Evolutionary conservation across 768 basidiomycete species (phyloP).

Genomic region (Rubroboletus pulcherrimus): DNA sequence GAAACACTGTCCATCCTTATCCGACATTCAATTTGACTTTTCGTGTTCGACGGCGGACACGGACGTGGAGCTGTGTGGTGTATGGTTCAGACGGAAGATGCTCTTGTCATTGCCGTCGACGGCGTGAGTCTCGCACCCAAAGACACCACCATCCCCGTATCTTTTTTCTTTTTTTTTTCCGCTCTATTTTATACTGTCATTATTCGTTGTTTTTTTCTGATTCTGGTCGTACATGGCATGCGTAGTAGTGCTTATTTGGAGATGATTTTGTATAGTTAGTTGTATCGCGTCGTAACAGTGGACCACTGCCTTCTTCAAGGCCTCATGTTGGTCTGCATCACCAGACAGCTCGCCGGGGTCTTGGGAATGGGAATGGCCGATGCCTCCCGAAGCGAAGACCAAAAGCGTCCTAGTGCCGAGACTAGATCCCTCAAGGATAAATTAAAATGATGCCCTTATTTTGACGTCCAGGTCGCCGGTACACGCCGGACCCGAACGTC

Average conservation of each 20-base stretch:
- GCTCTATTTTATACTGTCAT: not conserved
- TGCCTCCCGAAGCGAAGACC: no score
- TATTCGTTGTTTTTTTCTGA: not conserved
- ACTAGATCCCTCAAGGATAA: no score
- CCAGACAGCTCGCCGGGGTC: no score
- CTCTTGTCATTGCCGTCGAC: not conserved
- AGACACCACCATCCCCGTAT: not conserved
- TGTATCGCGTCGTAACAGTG: not conserved
- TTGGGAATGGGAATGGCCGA: no score
- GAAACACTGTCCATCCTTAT: slow-evolving; percentile 23
- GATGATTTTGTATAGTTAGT: not conserved
- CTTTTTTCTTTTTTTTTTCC: no score
- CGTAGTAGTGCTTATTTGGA: not conserved
- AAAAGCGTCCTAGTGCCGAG: no score
- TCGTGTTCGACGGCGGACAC: slow-evolving; percentile 23
- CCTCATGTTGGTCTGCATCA: no score
- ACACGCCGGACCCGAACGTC: no score
- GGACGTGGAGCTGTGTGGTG: slow-evolving; percentile 29
- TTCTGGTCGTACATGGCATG: not conserved
- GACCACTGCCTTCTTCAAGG: no score
- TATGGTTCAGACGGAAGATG: slow-evolving; percentile 29
- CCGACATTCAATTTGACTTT: slow-evolving; percentile 30
- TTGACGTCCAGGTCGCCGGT: no score
- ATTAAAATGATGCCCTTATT: no score
- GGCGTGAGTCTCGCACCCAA: not conserved